Conservation (phyloP, 2,329 filamentous ascomycete genomes). For the Samsoniella hepiali region DNA sequence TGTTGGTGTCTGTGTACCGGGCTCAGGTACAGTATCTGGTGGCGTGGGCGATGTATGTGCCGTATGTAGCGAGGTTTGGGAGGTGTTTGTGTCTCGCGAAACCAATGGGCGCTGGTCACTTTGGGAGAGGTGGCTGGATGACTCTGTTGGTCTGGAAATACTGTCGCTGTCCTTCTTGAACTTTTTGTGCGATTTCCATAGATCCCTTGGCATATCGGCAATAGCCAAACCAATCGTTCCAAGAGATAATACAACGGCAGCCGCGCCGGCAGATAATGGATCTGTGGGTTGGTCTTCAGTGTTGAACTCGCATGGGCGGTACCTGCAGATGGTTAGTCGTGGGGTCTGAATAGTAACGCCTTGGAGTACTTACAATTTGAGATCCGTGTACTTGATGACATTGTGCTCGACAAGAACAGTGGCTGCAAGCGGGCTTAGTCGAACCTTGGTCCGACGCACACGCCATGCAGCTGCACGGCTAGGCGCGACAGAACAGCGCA, state of each 20-base stretch:
- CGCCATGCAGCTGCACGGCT: constrained; percentile 71
- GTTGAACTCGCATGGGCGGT: constrained; percentile 62
- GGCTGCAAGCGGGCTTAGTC: constrained; percentile 70
- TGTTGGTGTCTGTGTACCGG: constrained; percentile 1
- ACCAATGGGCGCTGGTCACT: not conserved
- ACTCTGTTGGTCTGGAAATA: not conserved
- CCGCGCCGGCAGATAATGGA: constrained; percentile 72
- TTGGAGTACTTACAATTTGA: constrained; percentile 61
- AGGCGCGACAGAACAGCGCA: constrained; percentile 69
- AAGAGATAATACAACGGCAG: constrained; percentile 78
- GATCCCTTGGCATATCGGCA: constrained; percentile 64
- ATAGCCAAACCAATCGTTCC: constrained; percentile 78
- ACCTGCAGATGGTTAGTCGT: constrained; percentile 34
- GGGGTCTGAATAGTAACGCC: not conserved
- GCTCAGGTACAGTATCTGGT: not conserved
- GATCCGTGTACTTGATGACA: constrained; percentile 62
- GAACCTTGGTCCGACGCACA: constrained; percentile 63
- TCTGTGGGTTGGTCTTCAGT: constrained; percentile 77
- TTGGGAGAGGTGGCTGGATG: constrained; percentile 10
- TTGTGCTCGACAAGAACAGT: constrained; percentile 63
- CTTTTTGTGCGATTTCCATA: constrained; percentile 44
- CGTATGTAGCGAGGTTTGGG: not conserved
- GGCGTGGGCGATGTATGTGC: constrained; percentile 4
- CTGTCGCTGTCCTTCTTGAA: constrained; percentile 22
- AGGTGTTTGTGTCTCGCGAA: constrained; percentile 3